phyloP scores from a whole-genome alignment of 495 filamentous ascomycete genomes.

The Cercophora scortea region DNA sequence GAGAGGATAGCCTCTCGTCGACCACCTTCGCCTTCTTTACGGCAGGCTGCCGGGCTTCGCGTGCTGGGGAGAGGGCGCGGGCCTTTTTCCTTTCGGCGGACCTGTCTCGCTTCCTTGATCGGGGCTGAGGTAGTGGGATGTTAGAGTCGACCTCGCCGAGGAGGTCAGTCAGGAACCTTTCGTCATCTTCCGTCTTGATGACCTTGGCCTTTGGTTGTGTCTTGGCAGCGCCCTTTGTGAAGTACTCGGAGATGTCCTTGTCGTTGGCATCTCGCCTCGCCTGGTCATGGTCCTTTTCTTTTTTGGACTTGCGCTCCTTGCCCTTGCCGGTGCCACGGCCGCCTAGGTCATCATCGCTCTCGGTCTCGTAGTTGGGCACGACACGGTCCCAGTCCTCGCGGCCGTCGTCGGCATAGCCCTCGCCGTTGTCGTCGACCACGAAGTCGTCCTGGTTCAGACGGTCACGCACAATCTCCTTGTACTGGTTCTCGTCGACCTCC shows the following conservation, averaged over 20 bases:
- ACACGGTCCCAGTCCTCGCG: constrained; percentile 91
- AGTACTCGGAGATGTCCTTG: constrained; percentile 88
- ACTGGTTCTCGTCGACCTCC: constrained; percentile 93
- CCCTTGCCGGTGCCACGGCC: constrained; percentile 19
- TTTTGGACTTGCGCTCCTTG: constrained; percentile 57
- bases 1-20: constrained; percentile 37
- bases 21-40: constrained; percentile 45
- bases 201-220: constrained; percentile 69
- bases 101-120: constrained; percentile 57
- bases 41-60: constrained; percentile 31
- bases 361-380: constrained; percentile 57
- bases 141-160: constrained; percentile 87
- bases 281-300: constrained; percentile 83
- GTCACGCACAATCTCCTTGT: constrained; percentile 88
- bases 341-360: constrained; percentile 61
- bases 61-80: constrained; percentile 70
- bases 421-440: constrained; percentile 89
- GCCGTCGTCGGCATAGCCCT: constrained; percentile 92
- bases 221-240: constrained; percentile 63
- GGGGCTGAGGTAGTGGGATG: constrained; percentile 48
- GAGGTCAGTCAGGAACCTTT: constrained; percentile 74
- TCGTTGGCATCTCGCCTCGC: constrained; percentile 80
- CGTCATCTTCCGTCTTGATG: constrained; percentile 72
- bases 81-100: constrained; percentile 68
- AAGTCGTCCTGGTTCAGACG: constrained; percentile 94